Conservation (phyloP, 23 red algal species). For the Gracilaria gracilis region DNA sequence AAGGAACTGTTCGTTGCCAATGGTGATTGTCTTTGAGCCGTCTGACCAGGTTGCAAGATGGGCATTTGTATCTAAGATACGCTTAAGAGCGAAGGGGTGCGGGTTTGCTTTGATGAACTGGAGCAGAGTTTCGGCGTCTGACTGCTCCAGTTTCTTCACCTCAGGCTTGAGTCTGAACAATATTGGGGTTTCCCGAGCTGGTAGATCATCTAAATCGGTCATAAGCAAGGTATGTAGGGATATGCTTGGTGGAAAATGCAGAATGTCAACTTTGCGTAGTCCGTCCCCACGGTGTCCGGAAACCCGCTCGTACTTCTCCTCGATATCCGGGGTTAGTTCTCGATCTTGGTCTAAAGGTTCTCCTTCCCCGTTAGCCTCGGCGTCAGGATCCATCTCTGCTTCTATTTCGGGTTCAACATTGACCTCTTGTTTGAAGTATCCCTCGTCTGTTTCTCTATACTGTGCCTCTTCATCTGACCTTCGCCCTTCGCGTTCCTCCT, state of each 20-base stretch:
- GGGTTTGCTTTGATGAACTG: conserved; percentile 12
- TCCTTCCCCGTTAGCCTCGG: background rate
- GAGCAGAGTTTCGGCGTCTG: conserved; percentile 33
- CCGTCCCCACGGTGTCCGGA: background rate
- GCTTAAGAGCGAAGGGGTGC: conserved; percentile 35
- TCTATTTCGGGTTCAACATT: background rate
- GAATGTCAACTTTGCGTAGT: conserved; percentile 32
- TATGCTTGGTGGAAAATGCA: conserved; percentile 70
- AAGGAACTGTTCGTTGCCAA: conserved; percentile 62
- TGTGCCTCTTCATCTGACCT: background rate
- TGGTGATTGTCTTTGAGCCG: conserved; percentile 62
- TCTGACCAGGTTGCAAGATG: conserved; percentile 69
- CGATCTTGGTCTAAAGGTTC: background rate
- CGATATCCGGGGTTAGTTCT: conserved; percentile 8
- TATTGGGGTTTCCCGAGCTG: conserved; percentile 42
- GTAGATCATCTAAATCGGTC: conserved; percentile 30
- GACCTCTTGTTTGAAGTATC: background rate
- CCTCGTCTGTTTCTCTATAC: background rate
- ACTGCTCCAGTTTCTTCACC: background rate
- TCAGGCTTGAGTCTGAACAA: conserved; percentile 44
- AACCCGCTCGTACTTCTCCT: conserved; percentile 15
- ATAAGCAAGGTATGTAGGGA: conserved; percentile 32
- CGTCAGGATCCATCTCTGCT: background rate
- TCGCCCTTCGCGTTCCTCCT: background rate
- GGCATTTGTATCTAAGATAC: conserved; percentile 56